phyloP scores from a whole-genome alignment of 139 green algal genomes.

The Coccomyxa sp. region DNA sequence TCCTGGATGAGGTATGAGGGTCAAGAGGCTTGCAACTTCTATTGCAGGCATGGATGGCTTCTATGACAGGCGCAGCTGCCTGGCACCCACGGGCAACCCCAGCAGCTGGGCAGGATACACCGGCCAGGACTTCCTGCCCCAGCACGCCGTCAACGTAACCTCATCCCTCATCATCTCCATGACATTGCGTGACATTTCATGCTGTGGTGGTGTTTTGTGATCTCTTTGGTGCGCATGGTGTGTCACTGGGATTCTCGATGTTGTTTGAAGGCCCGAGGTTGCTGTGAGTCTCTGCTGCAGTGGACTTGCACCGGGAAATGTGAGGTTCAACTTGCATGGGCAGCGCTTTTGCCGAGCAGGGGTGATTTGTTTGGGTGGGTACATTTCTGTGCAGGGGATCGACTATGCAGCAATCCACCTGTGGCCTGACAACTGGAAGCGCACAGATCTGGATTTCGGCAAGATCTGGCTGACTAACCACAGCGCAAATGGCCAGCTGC shows the following conservation, averaged over 20 bases:
- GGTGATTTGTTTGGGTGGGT: neutral
- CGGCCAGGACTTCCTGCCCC: slow-evolving; percentile 47
- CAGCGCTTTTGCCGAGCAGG: neutral
- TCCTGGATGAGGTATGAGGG: too few species aligned
- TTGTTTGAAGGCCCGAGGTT: neutral
- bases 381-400: slow-evolving; percentile 20
- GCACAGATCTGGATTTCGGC: neutral
- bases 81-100: slow-evolving; percentile 20
- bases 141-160: neutral
- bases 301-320: neutral
- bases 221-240: too few species aligned
- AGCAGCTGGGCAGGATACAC: slow-evolving; percentile 33
- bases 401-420: slow-evolving; percentile 56
- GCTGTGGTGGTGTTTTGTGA: too few species aligned
- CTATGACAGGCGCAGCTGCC: neutral
- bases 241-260: too few species aligned
- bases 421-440: slow-evolving; percentile 56
- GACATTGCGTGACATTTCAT: too few species aligned
- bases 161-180: too few species aligned
- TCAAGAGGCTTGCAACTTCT: neutral
- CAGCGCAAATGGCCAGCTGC: neutral
- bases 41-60: slow-evolving; percentile 3
- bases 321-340: neutral
- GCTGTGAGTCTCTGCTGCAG: neutral
- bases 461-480: slow-evolving; percentile 2